Base-by-base conservation (phyloP, 2,329 filamentous ascomycete species). In the Alternaria sp. region DNA sequence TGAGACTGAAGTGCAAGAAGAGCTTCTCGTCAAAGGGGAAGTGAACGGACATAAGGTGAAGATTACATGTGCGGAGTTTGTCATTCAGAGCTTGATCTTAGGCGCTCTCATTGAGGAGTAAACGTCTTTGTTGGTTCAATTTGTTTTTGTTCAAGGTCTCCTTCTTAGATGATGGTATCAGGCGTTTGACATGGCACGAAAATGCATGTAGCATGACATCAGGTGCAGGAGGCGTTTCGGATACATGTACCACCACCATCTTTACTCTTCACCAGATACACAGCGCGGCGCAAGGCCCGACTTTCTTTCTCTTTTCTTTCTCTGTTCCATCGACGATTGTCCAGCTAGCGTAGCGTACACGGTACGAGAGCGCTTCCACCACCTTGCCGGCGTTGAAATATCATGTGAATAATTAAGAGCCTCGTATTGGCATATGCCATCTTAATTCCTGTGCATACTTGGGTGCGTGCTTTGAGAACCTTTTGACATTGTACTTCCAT, bases 1-100 rank as follows among this genome's bases (percentile, higher is more conserved):
- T 75, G 82, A 70, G 5, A 61, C 51, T 14, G 73, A 68, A 7
- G 67, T 69, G 20, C 44, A 57, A 5, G 75, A 76, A 10, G 73
- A 64, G 14, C 64, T 75, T 4, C 23, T 79, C 41, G 53, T 72
- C 55, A 64, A 71, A 68, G 78, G 79, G 20, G 71, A 77, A 26
- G 75, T 81, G 15, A 74, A 81, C 46, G 82, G 84, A 12, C 84
- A 85, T 71, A 86, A 81, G 64, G 84, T 94, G 41, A 87, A 86
- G 66, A 86, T 96, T 47, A 87, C 97, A 56, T 91, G 90, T 60
- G 91, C 96, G 77, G 95, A 98, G 80, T 89, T 95, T 75, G 89
- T 98, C 21, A 90, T 97, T 59, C 95, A 99, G 84, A 97, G 94
- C 78, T 83, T 98, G 63, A 97, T 99, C 67, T 79, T 97, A 55